These are phyloP conservation scores for Phycomyces blakesleeanus DNA, from an alignment of 192 early-diverging fungal species.

Conservation along the genomic window DNA sequence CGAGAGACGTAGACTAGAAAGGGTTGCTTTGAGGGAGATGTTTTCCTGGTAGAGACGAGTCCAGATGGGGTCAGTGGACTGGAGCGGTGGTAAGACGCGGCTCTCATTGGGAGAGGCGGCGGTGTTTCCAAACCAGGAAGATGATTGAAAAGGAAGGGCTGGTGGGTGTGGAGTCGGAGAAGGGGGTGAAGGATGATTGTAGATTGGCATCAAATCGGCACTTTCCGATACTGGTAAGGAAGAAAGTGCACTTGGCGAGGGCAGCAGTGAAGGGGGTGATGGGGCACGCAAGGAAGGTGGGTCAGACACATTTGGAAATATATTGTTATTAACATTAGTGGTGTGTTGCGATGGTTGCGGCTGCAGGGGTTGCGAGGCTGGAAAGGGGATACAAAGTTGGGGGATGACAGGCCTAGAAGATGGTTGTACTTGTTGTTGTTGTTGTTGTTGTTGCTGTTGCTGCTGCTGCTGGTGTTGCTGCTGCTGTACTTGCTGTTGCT, in stretches of 20 bases:
- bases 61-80: too few relatives aligned
- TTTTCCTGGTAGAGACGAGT: too few relatives aligned
- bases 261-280: conserved; percentile 10
- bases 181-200: not conserved
- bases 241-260: conserved; percentile 10
- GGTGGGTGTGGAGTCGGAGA: conserved; percentile 4
- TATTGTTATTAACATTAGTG: too few relatives aligned
- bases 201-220: conserved; percentile 5
- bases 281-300: conserved; percentile 11
- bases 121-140: conserved; percentile 3
- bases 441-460: not conserved
- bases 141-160: conserved; percentile 11
- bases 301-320: too few relatives aligned
- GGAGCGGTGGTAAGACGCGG: not conserved
- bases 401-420: conserved; percentile 10
- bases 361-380: conserved; percentile 5
- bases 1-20: not conserved
- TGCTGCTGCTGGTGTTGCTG: conserved; percentile 3
- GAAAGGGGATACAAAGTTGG: conserved; percentile 13
- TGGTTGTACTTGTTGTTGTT: conserved; percentile 1
- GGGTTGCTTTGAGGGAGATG: not conserved
- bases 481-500: conserved; percentile 1
- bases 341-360: not conserved
- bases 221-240: conserved; percentile 10
- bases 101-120: conserved; percentile 1